Conservation (phyloP, 176 grass and related monocot species). For the Bolboschoenus planiculmis region DNA sequence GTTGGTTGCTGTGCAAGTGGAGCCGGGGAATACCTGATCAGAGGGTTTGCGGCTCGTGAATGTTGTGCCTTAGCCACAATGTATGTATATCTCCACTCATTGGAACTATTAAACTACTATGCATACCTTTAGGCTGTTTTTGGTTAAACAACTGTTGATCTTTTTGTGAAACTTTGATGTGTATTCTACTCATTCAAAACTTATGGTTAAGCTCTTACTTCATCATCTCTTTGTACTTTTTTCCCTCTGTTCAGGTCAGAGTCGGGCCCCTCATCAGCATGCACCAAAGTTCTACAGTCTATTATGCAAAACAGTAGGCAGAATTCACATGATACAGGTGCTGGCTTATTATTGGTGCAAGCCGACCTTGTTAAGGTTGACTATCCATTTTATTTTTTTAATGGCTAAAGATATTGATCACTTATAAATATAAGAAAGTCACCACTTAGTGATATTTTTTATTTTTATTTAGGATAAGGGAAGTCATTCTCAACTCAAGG, state of each 20-base stretch:
- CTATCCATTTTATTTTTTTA: background rate
- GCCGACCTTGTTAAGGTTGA: slow-evolving; percentile 59
- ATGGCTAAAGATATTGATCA: background rate
- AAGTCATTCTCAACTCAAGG: slow-evolving; percentile 32
- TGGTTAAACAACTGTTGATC: no score
- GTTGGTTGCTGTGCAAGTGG: slow-evolving; percentile 78
- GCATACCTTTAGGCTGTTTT: background rate
- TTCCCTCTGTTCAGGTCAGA: slow-evolving; percentile 48
- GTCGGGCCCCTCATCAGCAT: slow-evolving; percentile 63
- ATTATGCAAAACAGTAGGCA: slow-evolving; percentile 45
- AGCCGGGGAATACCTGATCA: slow-evolving; percentile 81
- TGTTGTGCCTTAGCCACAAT: slow-evolving; percentile 71
- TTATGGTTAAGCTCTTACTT: no score
- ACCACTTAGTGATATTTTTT: background rate
- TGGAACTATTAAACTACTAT: background rate
- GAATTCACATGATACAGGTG: slow-evolving; percentile 58
- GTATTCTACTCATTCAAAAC: background rate
- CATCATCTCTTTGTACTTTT: background rate
- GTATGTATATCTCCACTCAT: slow-evolving; percentile 32
- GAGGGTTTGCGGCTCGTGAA: slow-evolving; percentile 84
- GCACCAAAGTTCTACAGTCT: slow-evolving; percentile 55
- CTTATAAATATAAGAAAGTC: background rate
- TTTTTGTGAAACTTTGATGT: background rate
- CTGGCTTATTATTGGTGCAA: slow-evolving; percentile 77
- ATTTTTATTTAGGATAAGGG: slow-evolving; percentile 27